phyloP scores from a whole-genome alignment of 352 stramenopile genomes.

The Saprolegnia diclina region DNA sequence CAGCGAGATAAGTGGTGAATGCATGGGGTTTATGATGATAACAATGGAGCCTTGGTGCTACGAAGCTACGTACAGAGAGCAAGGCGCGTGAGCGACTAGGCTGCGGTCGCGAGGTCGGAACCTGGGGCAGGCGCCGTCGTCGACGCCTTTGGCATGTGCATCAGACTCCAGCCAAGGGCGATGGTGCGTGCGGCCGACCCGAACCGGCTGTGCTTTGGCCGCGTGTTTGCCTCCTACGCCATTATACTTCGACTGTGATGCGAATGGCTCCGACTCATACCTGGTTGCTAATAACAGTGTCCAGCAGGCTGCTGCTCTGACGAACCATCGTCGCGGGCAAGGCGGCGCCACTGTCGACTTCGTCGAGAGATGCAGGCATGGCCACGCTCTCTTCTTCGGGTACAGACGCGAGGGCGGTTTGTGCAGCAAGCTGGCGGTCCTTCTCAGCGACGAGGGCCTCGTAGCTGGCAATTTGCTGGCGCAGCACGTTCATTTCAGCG shows the following conservation, averaged over 20 bases:
- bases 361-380: too few species aligned
- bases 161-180: background rate
- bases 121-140: background rate
- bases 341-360: background rate
- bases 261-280: background rate
- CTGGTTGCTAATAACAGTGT: background rate
- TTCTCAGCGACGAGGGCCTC: too few species aligned
- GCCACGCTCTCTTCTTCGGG: too few species aligned
- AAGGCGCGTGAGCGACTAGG: background rate
- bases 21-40: too few species aligned
- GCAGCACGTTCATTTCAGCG: background rate
- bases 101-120: background rate
- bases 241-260: background rate
- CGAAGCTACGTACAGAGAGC: too few species aligned
- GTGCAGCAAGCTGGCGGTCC: too few species aligned
- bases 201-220: slow-evolving; percentile 10
- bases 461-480: too few species aligned
- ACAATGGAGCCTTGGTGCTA: too few species aligned
- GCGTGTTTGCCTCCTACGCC: background rate
- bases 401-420: too few species aligned
- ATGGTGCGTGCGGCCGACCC: background rate
- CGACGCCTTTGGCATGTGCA: background rate
- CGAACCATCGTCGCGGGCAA: background rate
- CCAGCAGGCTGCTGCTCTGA: background rate
- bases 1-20: background rate